A percentile compares a stretch with the other conserved stretches of the same genome.
These are phyloP conservation scores for Venturiaceae sp. DNA, from an alignment of 2,329 filamentous ascomycete species.

Conservation along the genomic window DNA sequence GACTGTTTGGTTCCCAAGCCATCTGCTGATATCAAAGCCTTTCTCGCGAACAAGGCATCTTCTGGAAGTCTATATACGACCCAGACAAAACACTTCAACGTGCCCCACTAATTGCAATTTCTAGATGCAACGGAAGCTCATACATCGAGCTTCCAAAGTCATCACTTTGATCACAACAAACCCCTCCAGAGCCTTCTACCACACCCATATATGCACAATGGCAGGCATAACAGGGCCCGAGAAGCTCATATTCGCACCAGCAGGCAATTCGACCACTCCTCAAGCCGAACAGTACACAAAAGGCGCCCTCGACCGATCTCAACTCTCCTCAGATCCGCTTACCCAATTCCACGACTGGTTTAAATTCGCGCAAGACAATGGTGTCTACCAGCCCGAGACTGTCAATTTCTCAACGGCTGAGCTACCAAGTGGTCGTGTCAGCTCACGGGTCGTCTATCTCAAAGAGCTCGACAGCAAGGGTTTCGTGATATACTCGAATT, in stretches of 20 bases:
- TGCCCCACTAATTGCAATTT: no score
- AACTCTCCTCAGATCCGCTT: constrained; percentile 59
- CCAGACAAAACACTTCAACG: no score
- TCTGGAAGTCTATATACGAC: no score
- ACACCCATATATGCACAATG: neutral
- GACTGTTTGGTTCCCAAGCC: neutral
- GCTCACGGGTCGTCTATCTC: constrained; percentile 80
- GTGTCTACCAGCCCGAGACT: constrained; percentile 72
- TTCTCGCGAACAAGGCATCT: no score
- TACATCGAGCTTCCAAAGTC: neutral
- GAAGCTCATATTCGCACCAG: constrained; percentile 51
- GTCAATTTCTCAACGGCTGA: constrained; percentile 77
- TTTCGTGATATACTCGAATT: constrained; percentile 92
- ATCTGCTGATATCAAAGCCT: neutral
- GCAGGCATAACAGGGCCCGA: neutral
- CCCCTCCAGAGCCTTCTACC: neutral
- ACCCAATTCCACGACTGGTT: constrained; percentile 90
- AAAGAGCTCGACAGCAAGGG: constrained; percentile 81
- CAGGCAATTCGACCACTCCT: constrained; percentile 43
- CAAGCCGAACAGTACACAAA: constrained; percentile 71
- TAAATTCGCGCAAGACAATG: constrained; percentile 52
- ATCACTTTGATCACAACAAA: neutral
- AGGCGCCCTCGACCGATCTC: constrained; percentile 48
- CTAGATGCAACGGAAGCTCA: neutral
- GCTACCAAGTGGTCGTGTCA: constrained; percentile 76